Evolutionary conservation across 2,329 filamentous ascomycete genomes (phyloP), one percentile per base, ranked within the genome.

Genomic region (Podosphaera fusca): DNA sequence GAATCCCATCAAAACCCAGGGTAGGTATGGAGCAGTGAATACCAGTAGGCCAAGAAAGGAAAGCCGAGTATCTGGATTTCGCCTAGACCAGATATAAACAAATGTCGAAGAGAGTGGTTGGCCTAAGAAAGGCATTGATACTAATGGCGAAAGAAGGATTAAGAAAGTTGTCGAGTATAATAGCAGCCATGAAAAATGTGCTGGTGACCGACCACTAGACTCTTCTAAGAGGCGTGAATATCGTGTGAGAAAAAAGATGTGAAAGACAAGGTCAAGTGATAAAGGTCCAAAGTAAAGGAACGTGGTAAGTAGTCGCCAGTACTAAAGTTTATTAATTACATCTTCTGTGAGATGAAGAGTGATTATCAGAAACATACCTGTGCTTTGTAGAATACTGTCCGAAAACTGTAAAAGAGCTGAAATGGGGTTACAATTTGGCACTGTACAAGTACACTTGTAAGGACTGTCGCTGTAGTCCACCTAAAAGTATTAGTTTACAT

Each of bases 241-340:
- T 58, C 92, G 85, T 69, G 95, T 89, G 58, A 95, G 82, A 72
- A 98, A 98, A 77, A 95, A 98, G 69, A 96, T 85, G 70, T 96
- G 90, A 74, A 95, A 96, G 63, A 96, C 77, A 46, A 98, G 81
- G 69, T 96, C 92, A 67, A 98, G 80, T 35, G 84, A 92, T 62
- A 96, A 81, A 1, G 90, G 89, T 2, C 92, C 92, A 67, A 96
- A 96, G 74, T 96, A 98, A 66, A 96, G 80, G 72, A 98, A 98
- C 1, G 90, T 95, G 2, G 90, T 94, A 46, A 95, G 67, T n/a
- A 98, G 75, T 46, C 92, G 84, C 92, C 92, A 98, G 70, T 95
- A 96, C 87, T 95, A 34, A 10, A 29, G 9, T 46, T 38, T 45
- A 12, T 55, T 45, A 55, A 36, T n/a, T 8, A 21, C 33, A 54